These are phyloP conservation scores for Quercus robur DNA, from an alignment of 306 rosid species.

Conservation along the genomic window DNA sequence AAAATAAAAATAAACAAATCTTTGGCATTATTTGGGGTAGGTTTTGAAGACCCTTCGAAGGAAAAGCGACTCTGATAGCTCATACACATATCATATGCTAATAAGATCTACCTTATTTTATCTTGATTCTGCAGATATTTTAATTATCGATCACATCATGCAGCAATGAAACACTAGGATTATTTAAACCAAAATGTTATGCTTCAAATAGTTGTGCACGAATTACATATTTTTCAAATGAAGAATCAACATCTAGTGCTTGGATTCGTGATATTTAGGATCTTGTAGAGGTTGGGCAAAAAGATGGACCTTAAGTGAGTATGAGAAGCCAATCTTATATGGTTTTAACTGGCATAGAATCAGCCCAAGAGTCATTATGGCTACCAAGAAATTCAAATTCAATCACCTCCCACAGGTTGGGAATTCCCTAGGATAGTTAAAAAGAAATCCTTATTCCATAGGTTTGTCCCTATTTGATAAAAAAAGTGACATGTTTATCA, in stretches of 20 bases:
- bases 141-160: background rate
- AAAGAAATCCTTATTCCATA: background rate
- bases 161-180: background rate
- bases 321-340: background rate
- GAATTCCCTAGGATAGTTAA: background rate
- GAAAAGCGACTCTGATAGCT: background rate
- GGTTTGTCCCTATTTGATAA: background rate
- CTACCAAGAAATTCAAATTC: background rate
- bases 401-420: background rate
- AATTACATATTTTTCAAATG: background rate
- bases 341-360: background rate
- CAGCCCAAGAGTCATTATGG: background rate
- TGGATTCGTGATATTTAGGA: background rate
- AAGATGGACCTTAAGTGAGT: background rate
- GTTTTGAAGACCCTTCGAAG: background rate
- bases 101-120: background rate
- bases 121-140: background rate
- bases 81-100: background rate
- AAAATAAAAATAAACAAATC: background rate
- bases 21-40: background rate
- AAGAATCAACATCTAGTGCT: background rate
- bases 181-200: background rate
- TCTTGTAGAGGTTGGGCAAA: background rate
- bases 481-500: background rate
- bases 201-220: background rate